Evolutionary conservation across 208 protist species (phyloP), one percentile per base, ranked within the genome.

Genomic region (Angomonas deanei): DNA sequence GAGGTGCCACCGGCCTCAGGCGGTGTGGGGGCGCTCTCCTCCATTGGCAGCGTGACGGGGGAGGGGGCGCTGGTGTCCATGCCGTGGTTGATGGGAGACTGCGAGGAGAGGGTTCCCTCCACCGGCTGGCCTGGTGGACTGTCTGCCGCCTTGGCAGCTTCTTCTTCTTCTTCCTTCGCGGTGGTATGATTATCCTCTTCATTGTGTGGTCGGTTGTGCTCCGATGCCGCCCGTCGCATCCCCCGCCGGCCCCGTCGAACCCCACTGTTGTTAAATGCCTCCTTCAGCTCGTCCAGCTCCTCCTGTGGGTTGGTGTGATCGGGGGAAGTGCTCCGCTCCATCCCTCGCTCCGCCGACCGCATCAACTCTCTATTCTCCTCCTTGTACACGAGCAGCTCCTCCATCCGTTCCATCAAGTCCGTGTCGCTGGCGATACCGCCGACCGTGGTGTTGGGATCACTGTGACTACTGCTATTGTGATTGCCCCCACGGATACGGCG

Each of bases 371-470:
- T 21, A 28, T 58, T 58, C 53, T 58, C 28, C 53, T 6, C 53
- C 53, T 38, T 58, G 53, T 42, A 58, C 17, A 58, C 28, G 27
- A 58, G 31, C 27, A 58, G 31, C 53, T 58, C 53, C 28, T 58
- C 53, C 28, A 58, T 58, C 19, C 53, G 53, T 11, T 58, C 53
- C 53, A 24, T 6, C 1, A 58, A 21, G 53, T 38, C 17, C 42
- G n/a, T 26, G 26, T 33, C 15, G 2, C 6, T 38, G 8, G 27
- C 27, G 8, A 4, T 10, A 17, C 17, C 33, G 19, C 15, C 42
- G 17, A 19, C 3, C 5, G 21, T 33, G 27, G 21, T 56, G 24
- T 3, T 5, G 24, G 10, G n/a, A 3, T 11, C 4, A 17, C 17
- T 42, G 3, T 15, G 42, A 21, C 42, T 49, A 21, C n/a, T 49